Evolutionary conservation across 2,329 filamentous ascomycete genomes (phyloP).

Genomic region (Fusarium floridanum): DNA sequence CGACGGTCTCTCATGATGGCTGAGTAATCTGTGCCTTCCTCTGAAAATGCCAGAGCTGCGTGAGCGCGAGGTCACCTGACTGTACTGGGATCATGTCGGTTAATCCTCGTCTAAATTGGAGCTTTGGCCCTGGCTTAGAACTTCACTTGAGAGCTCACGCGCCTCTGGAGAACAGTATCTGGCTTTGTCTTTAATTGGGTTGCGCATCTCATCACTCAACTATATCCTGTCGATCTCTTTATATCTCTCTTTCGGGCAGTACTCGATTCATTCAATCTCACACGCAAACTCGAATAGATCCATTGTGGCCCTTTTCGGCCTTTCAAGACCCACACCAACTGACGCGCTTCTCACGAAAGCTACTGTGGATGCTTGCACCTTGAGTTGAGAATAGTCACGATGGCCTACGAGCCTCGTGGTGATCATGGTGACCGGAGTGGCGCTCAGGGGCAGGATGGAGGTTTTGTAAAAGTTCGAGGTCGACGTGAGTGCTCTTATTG

Average conservation of each 20-base stretch:
- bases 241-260: background rate
- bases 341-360: conserved; percentile 37
- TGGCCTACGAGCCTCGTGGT: conserved; percentile 68
- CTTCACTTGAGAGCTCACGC: conserved; percentile 36
- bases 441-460: conserved; percentile 58
- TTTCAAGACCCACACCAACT: conserved; percentile 27
- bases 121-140: conserved; percentile 28
- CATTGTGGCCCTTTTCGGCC: conserved; percentile 12
- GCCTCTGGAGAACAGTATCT: conserved; percentile 19
- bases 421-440: conserved; percentile 59
- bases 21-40: conserved; percentile 26
- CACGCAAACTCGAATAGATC: background rate
- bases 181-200: conserved; percentile 27
- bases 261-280: background rate
- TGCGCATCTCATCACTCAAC: background rate
- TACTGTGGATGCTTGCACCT: conserved; percentile 42
- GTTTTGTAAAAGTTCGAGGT: conserved; percentile 63
- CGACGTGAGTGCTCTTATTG: conserved; percentile 59
- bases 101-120: conserved; percentile 37
- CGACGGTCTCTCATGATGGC: background rate
- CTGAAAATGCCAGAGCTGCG: background rate
- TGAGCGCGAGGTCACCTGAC: conserved; percentile 24
- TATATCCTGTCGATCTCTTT: background rate
- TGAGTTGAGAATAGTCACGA: conserved; percentile 48
- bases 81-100: conserved; percentile 13